Evolutionary conservation across 1,139 yeast genomes (phyloP).

Genomic region (Wickerhamomyces sp.): DNA sequence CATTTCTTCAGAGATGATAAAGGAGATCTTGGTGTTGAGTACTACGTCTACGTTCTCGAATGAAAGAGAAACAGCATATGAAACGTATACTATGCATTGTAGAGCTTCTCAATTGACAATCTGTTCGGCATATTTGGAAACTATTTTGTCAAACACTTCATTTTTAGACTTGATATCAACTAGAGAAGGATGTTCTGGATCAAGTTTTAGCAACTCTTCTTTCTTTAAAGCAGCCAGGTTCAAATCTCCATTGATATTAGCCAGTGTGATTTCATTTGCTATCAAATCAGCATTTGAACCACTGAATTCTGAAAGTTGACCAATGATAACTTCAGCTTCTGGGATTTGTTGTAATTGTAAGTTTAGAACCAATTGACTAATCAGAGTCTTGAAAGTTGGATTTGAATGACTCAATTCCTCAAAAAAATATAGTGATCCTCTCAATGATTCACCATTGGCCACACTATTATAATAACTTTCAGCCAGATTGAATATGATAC

Average conservation of each 20-base stretch:
- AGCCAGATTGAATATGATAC: slow-evolving; percentile 58
- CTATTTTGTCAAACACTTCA: slow-evolving; percentile 51
- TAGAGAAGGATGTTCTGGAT: slow-evolving; percentile 47
- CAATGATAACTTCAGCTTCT: slow-evolving; percentile 39
- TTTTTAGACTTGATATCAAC: slow-evolving; percentile 48
- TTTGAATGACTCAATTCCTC: slow-evolving; percentile 60
- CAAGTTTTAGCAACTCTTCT: slow-evolving; percentile 33
- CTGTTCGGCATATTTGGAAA: slow-evolving; percentile 42
- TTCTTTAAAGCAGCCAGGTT: slow-evolving; percentile 24
- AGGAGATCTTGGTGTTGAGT: slow-evolving; percentile 45
- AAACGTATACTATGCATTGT: too few relatives aligned
- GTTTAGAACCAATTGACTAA: slow-evolving; percentile 43
- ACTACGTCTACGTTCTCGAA: slow-evolving; percentile 36
- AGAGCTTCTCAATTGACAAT: slow-evolving; percentile 5
- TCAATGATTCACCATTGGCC: slow-evolving; percentile 53
- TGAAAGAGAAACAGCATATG: too few relatives aligned
- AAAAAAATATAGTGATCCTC: slow-evolving; percentile 62
- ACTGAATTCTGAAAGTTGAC: slow-evolving; percentile 37
- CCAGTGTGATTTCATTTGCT: slow-evolving; percentile 53
- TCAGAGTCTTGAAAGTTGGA: slow-evolving; percentile 41
- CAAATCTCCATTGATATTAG: slow-evolving; percentile 39
- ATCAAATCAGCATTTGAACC: slow-evolving; percentile 42
- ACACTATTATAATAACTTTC: slow-evolving; percentile 61
- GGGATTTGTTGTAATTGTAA: slow-evolving; percentile 40
- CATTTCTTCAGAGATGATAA: slow-evolving; percentile 42